Percentiles rank a stretch among this genome's conserved stretches.
Conservation (phyloP, 2,329 filamentous ascomycete genomes). For the Colletotrichum cereale region DNA sequence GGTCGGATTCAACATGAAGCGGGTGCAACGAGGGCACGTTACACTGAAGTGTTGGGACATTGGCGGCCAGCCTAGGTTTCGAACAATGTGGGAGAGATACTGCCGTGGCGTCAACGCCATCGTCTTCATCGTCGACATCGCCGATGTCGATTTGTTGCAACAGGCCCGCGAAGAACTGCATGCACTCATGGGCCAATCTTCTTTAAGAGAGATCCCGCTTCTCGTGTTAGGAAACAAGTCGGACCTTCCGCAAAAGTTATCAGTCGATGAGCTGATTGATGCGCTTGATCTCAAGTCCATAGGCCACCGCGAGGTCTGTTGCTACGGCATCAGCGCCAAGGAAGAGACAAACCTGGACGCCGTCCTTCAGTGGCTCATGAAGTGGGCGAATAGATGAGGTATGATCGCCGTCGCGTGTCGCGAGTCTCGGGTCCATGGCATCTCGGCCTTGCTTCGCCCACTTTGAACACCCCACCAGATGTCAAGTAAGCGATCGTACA, state of each 20-base stretch:
- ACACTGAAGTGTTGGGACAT: conserved; percentile 99
- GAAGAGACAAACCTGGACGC: conserved; percentile 99
- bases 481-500: background rate
- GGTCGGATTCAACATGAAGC: conserved; percentile 99
- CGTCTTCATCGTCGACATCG: conserved; percentile 98
- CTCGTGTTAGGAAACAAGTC: conserved; percentile 98
- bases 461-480: background rate
- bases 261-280: conserved; percentile 96
- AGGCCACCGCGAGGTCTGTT: conserved; percentile 93
- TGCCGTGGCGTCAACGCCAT: conserved; percentile 98
- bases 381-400: conserved; percentile 80
- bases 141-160: conserved; percentile 83
- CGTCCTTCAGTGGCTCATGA: conserved; percentile 96
- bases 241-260: conserved; percentile 89
- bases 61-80: conserved; percentile 95
- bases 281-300: conserved; percentile 90
- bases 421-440: background rate
- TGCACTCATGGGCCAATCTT: conserved; percentile 84
- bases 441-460: background rate
- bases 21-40: conserved; percentile 97
- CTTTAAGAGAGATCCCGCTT: conserved; percentile 89
- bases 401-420: conserved; percentile 23
- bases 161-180: conserved; percentile 94
- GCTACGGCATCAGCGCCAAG: conserved; percentile 98
- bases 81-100: conserved; percentile 99